Conservation (phyloP, 1,284 basidiomycete genomes). For the Malassezia nana region DNA sequence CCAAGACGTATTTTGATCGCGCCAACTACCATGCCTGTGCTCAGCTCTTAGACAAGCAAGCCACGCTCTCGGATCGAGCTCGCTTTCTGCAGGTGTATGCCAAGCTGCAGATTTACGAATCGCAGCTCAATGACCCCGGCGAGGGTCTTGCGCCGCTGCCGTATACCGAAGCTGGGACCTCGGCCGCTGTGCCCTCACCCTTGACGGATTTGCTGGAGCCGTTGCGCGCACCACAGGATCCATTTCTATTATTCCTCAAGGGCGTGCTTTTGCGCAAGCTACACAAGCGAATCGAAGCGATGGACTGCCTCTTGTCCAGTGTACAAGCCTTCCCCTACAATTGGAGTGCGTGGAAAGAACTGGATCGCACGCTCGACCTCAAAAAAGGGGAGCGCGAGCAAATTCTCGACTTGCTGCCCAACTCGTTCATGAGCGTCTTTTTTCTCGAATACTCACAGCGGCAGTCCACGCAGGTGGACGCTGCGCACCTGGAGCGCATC, state of each 20-base stretch:
- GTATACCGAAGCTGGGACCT: conserved; percentile 16
- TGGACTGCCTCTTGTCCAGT: conserved; percentile 68
- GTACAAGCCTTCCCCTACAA: conserved; percentile 81
- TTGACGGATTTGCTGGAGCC: conserved; percentile 33
- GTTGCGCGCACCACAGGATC: conserved; percentile 30
- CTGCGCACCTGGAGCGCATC: conserved; percentile 28
- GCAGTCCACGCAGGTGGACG: conserved; percentile 56
- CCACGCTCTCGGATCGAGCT: conserved; percentile 52
- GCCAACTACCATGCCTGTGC: conserved; percentile 71
- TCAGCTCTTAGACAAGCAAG: conserved; percentile 41
- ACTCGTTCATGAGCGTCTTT: conserved; percentile 65
- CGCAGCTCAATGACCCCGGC: conserved; percentile 31
- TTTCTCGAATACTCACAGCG: conserved; percentile 83
- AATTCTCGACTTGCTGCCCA: conserved; percentile 57
- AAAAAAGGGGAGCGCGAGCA: conserved; percentile 20
- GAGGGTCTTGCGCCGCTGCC: conserved; percentile 19
- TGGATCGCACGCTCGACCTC: conserved; percentile 35
- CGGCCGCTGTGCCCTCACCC: conserved; percentile 1
- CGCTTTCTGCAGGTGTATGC: conserved; percentile 71
- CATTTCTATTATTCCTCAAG: conserved; percentile 43
- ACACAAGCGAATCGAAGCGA: conserved; percentile 57
- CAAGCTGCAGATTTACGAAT: conserved; percentile 57
- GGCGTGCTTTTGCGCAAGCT: conserved; percentile 43
- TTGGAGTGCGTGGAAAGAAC: conserved; percentile 73
- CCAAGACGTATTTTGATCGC: conserved; percentile 65